Conservation (phyloP, 495 filamentous ascomycete genomes). For the Pyrenopolyporus hunteri region DNA sequence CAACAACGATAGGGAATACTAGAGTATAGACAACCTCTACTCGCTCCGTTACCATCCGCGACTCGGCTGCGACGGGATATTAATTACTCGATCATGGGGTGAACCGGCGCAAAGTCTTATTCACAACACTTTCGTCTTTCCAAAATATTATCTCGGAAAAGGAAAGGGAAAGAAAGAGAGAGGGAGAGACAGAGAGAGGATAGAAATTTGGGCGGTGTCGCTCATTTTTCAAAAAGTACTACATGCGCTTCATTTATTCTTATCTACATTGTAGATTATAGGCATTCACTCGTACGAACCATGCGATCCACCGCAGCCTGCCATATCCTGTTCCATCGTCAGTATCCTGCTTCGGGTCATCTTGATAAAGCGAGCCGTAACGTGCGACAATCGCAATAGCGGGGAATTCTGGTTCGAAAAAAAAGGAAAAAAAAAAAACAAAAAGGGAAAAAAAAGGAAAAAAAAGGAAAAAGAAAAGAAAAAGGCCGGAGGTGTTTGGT, state of each 20-base stretch:
- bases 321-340: neutral
- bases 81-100: constrained; percentile 21
- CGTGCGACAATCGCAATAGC: neutral
- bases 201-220: no score
- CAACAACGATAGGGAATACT: neutral
- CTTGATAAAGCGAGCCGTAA: neutral
- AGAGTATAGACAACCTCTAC: neutral
- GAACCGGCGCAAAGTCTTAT: neutral
- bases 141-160: no score
- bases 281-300: neutral
- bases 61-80: neutral
- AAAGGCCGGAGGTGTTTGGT: neutral
- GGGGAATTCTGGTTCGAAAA: neutral
- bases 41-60: neutral
- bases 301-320: constrained; percentile 19
- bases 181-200: no score
- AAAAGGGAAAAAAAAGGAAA: neutral
- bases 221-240: neutral
- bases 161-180: no score
- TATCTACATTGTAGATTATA: constrained; percentile 1
- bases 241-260: constrained; percentile 4
- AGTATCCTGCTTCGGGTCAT: neutral
- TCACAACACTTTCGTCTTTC: neutral
- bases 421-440: neutral
- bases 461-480: neutral